Conservation (phyloP, 2,329 filamentous ascomycete genomes). For the Phyllosticta ampelicida region DNA sequence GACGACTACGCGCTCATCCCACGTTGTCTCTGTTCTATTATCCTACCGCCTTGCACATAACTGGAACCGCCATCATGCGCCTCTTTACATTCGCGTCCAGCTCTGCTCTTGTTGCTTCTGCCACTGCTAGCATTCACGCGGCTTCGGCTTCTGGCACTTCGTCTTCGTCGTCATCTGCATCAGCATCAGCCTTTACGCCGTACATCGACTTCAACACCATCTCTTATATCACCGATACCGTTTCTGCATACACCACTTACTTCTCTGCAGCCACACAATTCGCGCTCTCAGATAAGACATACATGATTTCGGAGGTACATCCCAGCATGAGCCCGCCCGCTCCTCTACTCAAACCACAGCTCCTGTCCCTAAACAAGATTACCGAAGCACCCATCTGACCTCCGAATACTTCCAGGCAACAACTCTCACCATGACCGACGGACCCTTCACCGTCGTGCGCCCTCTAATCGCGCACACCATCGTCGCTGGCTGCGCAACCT, state of each 20-base stretch:
- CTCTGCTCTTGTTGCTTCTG: not conserved
- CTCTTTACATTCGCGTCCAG: not conserved
- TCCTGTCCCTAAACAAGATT: not conserved
- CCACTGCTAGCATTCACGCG: not conserved
- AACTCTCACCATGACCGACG: not conserved
- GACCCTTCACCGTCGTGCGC: not conserved
- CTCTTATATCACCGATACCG: not conserved
- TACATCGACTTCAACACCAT: not conserved
- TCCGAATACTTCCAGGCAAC: not conserved
- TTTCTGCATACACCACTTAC: not conserved
- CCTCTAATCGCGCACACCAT: not conserved
- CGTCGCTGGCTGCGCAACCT: not conserved
- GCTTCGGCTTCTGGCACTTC: not conserved
- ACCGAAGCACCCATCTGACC: not conserved
- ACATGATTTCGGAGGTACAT: not conserved
- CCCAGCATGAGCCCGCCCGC: not conserved
- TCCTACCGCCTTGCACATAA: not conserved
- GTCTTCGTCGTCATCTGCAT: not conserved
- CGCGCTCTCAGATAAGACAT: not conserved
- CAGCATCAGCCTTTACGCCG: not conserved
- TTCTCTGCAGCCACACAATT: not conserved
- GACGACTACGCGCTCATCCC: not conserved
- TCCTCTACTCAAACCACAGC: not conserved
- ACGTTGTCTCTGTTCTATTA: not conserved
- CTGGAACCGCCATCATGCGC: not conserved